Conservation (phyloP, 2,329 filamentous ascomycete genomes). For the Polychaeton citri region DNA sequence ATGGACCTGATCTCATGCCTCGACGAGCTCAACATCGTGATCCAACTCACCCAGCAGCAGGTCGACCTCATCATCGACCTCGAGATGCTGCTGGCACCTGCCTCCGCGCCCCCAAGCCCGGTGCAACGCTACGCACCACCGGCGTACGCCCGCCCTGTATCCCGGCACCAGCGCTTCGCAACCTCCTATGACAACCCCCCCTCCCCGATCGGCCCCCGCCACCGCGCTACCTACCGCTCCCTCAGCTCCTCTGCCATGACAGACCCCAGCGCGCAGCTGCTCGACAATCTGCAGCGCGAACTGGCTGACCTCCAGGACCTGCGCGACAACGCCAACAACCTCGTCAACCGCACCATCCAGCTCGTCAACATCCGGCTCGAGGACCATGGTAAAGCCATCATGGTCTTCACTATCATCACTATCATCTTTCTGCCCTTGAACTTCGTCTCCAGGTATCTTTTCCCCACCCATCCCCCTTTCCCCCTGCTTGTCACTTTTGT, state of each 20-base stretch:
- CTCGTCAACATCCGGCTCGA: constrained; percentile 33
- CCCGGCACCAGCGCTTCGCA: constrained; percentile 3
- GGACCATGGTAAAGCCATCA: constrained; percentile 42
- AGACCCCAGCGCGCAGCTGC: constrained; percentile 24
- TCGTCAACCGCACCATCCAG: constrained; percentile 31
- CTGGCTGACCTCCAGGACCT: constrained; percentile 27
- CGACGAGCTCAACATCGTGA: constrained; percentile 31
- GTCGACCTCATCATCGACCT: constrained; percentile 24
- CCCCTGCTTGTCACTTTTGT: constrained; percentile 33
- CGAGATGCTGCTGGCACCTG: constrained; percentile 4
- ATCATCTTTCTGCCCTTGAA: constrained; percentile 44
- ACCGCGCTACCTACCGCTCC: constrained; percentile 24
- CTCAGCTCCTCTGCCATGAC: constrained; percentile 23
- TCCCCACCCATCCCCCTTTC: constrained; percentile 31
- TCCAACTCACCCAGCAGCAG: constrained; percentile 30
- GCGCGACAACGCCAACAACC: constrained; percentile 28
- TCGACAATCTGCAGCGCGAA: constrained; percentile 29
- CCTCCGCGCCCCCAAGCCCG: too few species aligned
- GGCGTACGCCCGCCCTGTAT: constrained; percentile 4
- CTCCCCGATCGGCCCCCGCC: too few species aligned
- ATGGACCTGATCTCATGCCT: constrained; percentile 32
- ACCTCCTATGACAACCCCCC: constrained; percentile 1
- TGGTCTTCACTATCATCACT: constrained; percentile 47
- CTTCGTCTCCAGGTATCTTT: too few species aligned
- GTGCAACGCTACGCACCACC: neutral